Evolutionary conservation across 2,329 filamentous ascomycete species (phyloP).

Genomic region (Chrysosporium keratinophilum): DNA sequence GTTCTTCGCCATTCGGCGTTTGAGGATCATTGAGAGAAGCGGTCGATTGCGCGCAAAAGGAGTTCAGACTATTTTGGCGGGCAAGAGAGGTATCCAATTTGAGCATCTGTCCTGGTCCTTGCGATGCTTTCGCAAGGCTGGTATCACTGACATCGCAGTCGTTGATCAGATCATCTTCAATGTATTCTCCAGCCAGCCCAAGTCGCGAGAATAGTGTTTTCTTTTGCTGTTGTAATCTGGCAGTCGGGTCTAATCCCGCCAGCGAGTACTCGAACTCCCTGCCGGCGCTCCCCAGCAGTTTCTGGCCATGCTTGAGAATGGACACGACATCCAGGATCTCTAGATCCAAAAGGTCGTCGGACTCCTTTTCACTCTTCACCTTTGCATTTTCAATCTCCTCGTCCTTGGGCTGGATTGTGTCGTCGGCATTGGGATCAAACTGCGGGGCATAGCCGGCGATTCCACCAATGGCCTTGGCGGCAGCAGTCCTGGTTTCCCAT

Average conservation of each 20-base stretch:
- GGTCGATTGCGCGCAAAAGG: constrained; percentile 30
- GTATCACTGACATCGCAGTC: constrained; percentile 48
- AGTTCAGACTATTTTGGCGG: constrained; percentile 38
- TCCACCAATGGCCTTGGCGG: constrained; percentile 86
- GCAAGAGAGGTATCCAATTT: constrained; percentile 43
- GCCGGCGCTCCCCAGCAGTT: constrained; percentile 70
- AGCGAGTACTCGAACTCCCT: constrained; percentile 75
- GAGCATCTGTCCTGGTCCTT: constrained; percentile 23
- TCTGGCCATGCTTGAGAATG: constrained; percentile 73
- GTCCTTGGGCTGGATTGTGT: constrained; percentile 43
- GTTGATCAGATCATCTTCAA: constrained; percentile 71
- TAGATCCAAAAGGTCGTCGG: constrained; percentile 58
- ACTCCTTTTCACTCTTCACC: constrained; percentile 30
- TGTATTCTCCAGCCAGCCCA: constrained; percentile 71
- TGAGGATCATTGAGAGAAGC: constrained; percentile 40
- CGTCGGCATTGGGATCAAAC: constrained; percentile 78
- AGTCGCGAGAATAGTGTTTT: constrained; percentile 74
- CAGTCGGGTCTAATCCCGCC: constrained; percentile 67
- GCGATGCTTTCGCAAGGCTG: constrained; percentile 32
- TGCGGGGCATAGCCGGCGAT: constrained; percentile 80
- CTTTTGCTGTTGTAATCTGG: constrained; percentile 76
- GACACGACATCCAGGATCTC: constrained; percentile 65
- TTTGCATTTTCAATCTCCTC: constrained; percentile 47
- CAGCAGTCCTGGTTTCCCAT: constrained; percentile 91
- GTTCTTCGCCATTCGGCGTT: constrained; percentile 48